Conservation (phyloP, 441 rosid species). For the Adansonia rubrostipa region DNA sequence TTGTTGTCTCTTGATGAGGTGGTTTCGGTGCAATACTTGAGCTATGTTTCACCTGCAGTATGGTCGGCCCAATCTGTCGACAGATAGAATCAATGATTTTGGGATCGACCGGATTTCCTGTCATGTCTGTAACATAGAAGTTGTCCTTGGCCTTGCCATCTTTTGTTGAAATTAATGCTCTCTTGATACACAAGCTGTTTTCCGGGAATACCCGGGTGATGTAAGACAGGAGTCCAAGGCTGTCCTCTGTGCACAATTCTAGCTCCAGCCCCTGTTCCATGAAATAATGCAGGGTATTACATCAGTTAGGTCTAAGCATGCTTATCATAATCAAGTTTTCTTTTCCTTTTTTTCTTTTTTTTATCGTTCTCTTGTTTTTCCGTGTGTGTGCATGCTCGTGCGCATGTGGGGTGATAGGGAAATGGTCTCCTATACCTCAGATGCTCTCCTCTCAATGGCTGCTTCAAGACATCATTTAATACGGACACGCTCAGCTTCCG, state of each 20-base stretch:
- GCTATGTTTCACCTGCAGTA: conserved; percentile 62
- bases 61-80: conserved; percentile 58
- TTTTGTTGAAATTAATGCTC: conserved; percentile 79
- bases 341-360: not conserved
- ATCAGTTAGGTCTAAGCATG: not conserved
- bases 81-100: conserved; percentile 67
- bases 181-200: conserved; percentile 73
- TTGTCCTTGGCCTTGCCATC: conserved; percentile 72
- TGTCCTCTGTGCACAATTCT: conserved; percentile 70
- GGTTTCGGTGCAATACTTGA: conserved; percentile 44
- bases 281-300: conserved; percentile 14
- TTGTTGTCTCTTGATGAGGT: conserved; percentile 57
- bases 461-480: conserved; percentile 87
- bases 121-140: conserved; percentile 81
- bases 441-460: conserved; percentile 85
- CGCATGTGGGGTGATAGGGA: not conserved
- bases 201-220: conserved; percentile 87
- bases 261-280: conserved; percentile 73
- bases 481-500: conserved; percentile 88
- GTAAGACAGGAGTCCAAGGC: conserved; percentile 82
- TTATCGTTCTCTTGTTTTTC: no score
- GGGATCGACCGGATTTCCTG: conserved; percentile 67
- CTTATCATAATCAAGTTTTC: not conserved
- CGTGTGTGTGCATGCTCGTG: not conserved
- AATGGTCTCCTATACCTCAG: conserved; percentile 50